Conservation (phyloP, 257 asterid species). For the Rehmannia glutinosa region DNA sequence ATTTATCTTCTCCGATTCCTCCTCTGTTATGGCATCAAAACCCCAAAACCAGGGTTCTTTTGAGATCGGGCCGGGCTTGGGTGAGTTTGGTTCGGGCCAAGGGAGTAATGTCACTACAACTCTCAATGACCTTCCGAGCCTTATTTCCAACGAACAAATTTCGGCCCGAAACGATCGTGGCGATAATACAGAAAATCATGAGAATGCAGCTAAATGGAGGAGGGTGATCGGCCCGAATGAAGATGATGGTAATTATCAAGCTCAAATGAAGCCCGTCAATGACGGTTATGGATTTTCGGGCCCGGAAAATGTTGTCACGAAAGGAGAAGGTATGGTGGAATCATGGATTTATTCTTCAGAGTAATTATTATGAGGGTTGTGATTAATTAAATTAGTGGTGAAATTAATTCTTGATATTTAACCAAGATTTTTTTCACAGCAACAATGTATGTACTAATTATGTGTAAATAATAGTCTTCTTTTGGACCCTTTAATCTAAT, state of each 20-base stretch:
- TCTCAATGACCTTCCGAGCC: constrained; percentile 39
- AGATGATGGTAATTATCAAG: constrained; percentile 1
- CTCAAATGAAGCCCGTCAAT: constrained; percentile 12
- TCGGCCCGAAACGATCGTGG: constrained; percentile 4
- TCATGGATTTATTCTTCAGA: constrained; percentile 70
- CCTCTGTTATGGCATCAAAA: no score
- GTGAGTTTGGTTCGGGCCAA: constrained; percentile 22
- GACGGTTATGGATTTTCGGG: constrained; percentile 13
- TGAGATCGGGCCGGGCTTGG: no score
- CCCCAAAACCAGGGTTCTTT: no score
- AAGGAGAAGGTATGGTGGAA: constrained; percentile 63
- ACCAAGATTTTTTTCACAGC: constrained; percentile 30
- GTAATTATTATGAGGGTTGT: constrained; percentile 31
- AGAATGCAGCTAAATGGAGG: neutral
- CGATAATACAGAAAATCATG: neutral
- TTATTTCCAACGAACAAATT: constrained; percentile 43
- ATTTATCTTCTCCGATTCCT: constrained; percentile 13
- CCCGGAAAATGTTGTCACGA: constrained; percentile 23
- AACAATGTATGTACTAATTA: constrained; percentile 18
- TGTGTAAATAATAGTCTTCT: constrained; percentile 40
- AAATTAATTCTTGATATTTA: constrained; percentile 24
- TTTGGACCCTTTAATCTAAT: constrained; percentile 11
- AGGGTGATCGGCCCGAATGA: no score
- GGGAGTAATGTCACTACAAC: constrained; percentile 5
- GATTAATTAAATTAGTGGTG: constrained; percentile 26